These are phyloP conservation scores for Hymenoscyphus infarciens DNA, from an alignment of 2,329 filamentous ascomycete genomes.

Conservation along the genomic window DNA sequence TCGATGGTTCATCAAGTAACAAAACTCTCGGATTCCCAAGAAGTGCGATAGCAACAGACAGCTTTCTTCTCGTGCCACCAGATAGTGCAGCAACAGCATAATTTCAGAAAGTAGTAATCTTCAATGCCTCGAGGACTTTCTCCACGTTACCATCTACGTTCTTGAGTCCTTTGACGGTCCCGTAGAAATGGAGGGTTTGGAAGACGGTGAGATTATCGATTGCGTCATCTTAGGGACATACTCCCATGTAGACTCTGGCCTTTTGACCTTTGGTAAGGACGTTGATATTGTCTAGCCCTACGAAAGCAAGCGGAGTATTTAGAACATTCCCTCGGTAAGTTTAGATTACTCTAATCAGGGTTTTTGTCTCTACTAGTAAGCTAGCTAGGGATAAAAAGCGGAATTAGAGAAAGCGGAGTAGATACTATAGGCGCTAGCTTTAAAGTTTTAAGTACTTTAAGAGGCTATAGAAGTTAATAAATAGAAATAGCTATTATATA, in stretches of 20 bases:
- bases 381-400: too few species aligned
- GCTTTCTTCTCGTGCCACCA: constrained; percentile 35
- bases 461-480: too few species aligned
- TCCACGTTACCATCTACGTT: constrained; percentile 31
- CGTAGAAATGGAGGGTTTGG: constrained; percentile 35
- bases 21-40: constrained; percentile 34
- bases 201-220: constrained; percentile 36
- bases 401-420: too few species aligned
- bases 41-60: constrained; percentile 36
- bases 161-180: constrained; percentile 34
- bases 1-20: constrained; percentile 36
- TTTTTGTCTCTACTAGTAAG: too few species aligned
- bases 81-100: constrained; percentile 30
- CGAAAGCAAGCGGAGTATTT: too few species aligned
- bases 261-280: constrained; percentile 38
- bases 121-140: constrained; percentile 32
- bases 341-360: too few species aligned
- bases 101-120: constrained; percentile 30
- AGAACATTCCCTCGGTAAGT: too few species aligned
- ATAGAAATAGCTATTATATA: too few species aligned
- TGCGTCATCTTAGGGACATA: constrained; percentile 38
- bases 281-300: constrained; percentile 54
- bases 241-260: constrained; percentile 30
- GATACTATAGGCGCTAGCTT: too few species aligned
- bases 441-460: too few species aligned